Percentiles rank a stretch among this genome's conserved stretches.
Conservation (phyloP, 163 green algal species). For the Chlamydomonas reinhardtii region DNA sequence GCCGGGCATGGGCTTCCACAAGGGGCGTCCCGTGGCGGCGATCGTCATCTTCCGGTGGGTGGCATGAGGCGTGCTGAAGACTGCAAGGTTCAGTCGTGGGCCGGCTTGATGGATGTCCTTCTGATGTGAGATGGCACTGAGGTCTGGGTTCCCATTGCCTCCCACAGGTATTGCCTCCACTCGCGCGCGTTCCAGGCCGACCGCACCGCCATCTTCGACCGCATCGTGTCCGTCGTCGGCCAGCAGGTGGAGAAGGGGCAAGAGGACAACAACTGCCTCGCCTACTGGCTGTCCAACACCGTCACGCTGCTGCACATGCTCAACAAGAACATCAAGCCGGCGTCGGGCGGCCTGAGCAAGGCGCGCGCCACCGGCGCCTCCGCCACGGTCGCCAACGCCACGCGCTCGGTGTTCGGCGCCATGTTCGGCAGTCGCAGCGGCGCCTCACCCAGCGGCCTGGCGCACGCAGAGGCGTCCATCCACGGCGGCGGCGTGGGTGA, state of each 20-base stretch:
- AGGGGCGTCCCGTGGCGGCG: slow-evolving; percentile 83
- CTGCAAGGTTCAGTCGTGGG: neutral
- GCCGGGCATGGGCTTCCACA: slow-evolving; percentile 84
- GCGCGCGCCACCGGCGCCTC: neutral
- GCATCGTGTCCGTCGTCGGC: slow-evolving; percentile 83
- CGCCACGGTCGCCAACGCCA: neutral
- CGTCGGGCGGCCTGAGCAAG: slow-evolving; percentile 65
- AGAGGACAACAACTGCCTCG: slow-evolving; percentile 89
- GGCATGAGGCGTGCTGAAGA: neutral
- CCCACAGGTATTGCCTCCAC: slow-evolving; percentile 84
- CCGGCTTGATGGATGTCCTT: too few relatives aligned
- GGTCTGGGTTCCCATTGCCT: too few relatives aligned
- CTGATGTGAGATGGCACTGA: too few relatives aligned
- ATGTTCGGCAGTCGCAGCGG: slow-evolving; percentile 60
- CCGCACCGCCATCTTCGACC: slow-evolving; percentile 92
- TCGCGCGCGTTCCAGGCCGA: slow-evolving; percentile 93
- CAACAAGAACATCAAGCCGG: slow-evolving; percentile 96
- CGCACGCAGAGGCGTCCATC: slow-evolving; percentile 84
- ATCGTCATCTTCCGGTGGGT: slow-evolving; percentile 86
- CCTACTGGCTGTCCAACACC: slow-evolving; percentile 97
- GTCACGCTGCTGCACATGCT: slow-evolving; percentile 97
- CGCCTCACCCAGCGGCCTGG: slow-evolving; percentile 33
- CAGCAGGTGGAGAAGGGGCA: slow-evolving; percentile 85
- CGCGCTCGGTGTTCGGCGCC: slow-evolving; percentile 64
- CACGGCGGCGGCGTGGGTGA: slow-evolving; percentile 86